These are phyloP conservation scores for Vachellia collinsii DNA, from an alignment of 306 rosid species.

Conservation along the genomic window DNA sequence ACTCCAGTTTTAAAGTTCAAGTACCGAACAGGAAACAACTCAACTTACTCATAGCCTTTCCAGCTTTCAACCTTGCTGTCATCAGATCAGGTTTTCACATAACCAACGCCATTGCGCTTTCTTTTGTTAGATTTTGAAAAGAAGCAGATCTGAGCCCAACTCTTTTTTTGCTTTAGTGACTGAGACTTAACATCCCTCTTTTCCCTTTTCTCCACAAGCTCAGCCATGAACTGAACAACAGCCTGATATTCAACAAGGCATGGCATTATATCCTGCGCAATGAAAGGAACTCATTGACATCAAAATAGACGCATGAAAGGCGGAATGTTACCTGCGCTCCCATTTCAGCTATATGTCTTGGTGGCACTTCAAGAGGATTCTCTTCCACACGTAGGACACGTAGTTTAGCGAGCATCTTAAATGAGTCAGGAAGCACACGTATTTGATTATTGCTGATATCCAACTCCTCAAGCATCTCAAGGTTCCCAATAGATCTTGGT, in stretches of 20 bases:
- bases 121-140: conserved; percentile 75
- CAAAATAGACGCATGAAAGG: conserved; percentile 24
- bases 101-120: conserved; percentile 60
- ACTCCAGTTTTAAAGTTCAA: conserved; percentile 25
- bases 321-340: conserved; percentile 75
- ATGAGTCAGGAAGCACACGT: conserved; percentile 76
- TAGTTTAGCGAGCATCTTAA: conserved; percentile 64
- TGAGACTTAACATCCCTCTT: conserved; percentile 60
- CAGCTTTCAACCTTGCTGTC: conserved; percentile 5
- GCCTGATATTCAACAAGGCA: conserved; percentile 62
- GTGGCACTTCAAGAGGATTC: conserved; percentile 93
- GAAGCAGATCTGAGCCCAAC: conserved; percentile 81
- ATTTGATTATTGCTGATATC: conserved; percentile 92
- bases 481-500: conserved; percentile 87
- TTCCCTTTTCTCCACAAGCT: conserved; percentile 58
- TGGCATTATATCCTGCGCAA: conserved; percentile 11
- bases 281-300: conserved; percentile 16
- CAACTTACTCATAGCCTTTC: conserved; percentile 51
- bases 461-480: conserved; percentile 89
- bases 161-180: conserved; percentile 66
- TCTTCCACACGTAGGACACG: conserved; percentile 73
- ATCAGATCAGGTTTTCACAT: conserved; percentile 56
- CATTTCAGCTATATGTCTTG: conserved; percentile 68
- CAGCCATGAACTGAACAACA: conserved; percentile 85
- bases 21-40: conserved; percentile 29